Percentiles rank a stretch among this genome's conserved stretches.
Conservation (phyloP, 2,329 filamentous ascomycete species). For the Leptographium procerum region DNA sequence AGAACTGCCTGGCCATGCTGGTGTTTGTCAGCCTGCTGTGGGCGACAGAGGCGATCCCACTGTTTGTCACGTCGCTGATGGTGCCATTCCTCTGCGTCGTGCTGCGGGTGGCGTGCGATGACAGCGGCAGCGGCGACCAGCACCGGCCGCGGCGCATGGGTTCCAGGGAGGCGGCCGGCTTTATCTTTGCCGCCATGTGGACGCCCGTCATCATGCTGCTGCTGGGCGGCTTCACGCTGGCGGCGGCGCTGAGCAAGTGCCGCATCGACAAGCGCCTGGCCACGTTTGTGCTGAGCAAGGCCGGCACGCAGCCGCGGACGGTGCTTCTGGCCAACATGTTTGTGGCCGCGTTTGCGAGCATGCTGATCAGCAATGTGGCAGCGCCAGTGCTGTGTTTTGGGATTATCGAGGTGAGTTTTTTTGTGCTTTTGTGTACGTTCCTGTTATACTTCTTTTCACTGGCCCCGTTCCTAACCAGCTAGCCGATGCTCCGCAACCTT, state of each 20-base stretch:
- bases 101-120: constrained; percentile 70
- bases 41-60: constrained; percentile 95
- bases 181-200: constrained; percentile 95
- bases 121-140: constrained; percentile 36
- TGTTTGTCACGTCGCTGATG: constrained; percentile 89
- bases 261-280: constrained; percentile 97
- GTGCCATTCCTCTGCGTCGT: constrained; percentile 90
- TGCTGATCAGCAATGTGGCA: constrained; percentile 98
- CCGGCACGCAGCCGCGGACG: constrained; percentile 77
- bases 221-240: constrained; percentile 89
- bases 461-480: background rate
- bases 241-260: constrained; percentile 90
- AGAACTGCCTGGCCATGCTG: constrained; percentile 89
- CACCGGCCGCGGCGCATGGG: constrained; percentile 44
- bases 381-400: constrained; percentile 95
- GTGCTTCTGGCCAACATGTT: constrained; percentile 98
- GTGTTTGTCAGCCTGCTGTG: constrained; percentile 89
- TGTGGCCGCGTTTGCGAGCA: constrained; percentile 91
- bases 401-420: constrained; percentile 67
- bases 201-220: constrained; percentile 98
- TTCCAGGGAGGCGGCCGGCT: constrained; percentile 70
- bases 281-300: constrained; percentile 91
- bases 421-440: background rate
- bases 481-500: constrained; percentile 90
- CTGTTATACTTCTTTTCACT: background rate